These are phyloP conservation scores for Paraconiothyrium sp. DNA, from an alignment of 2,329 filamentous ascomycete species.

Conservation along the genomic window DNA sequence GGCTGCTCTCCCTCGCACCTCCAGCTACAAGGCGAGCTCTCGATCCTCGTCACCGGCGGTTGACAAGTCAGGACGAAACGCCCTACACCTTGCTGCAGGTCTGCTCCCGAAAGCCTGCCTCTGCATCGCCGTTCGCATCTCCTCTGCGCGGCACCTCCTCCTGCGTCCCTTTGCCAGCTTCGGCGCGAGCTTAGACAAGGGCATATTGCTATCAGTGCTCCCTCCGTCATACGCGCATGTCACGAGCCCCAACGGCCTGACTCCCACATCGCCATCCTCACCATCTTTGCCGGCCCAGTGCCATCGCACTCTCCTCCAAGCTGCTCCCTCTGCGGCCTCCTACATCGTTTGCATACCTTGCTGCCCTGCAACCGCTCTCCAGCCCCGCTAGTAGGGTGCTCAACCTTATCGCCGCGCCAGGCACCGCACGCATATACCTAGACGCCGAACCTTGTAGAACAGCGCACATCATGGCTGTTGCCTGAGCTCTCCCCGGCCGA, in stretches of 20 bases:
- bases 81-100: constrained; percentile 22
- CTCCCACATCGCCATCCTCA: constrained; percentile 27
- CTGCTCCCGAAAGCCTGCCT: constrained; percentile 13
- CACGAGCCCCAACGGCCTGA: constrained; percentile 39
- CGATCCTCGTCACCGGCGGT: constrained; percentile 34
- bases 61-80: constrained; percentile 26
- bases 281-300: constrained; percentile 33
- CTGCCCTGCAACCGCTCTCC: constrained; percentile 23
- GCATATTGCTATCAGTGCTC: constrained; percentile 39
- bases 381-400: constrained; percentile 32
- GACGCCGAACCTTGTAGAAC: constrained; percentile 29
- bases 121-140: constrained; percentile 18
- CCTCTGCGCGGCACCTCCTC: constrained; percentile 21
- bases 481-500: constrained; percentile 39
- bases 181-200: constrained; percentile 28
- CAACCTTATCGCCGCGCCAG: constrained; percentile 44
- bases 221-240: constrained; percentile 45
- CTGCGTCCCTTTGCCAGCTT: constrained; percentile 25
- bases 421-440: constrained; percentile 19
- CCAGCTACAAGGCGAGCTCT: constrained; percentile 24
- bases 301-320: constrained; percentile 20
- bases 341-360: constrained; percentile 18
- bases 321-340: constrained; percentile 17
- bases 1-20: constrained; percentile 20
- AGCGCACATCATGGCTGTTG: constrained; percentile 46